Base-by-base conservation (phyloP, 495 filamentous ascomycete species). In the Chlorociboria aeruginascens region DNA sequence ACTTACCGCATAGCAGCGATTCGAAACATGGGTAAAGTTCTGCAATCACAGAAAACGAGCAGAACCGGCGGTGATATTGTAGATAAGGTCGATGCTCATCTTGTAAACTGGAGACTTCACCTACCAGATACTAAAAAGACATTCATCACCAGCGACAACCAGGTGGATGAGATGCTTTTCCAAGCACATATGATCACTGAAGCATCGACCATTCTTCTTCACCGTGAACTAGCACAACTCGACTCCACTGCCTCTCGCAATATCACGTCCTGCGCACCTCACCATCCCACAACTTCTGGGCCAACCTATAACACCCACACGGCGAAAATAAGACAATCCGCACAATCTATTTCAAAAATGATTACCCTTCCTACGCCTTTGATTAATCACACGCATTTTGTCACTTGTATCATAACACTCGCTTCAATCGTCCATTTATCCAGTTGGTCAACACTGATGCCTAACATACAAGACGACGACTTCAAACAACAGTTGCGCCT, bases 131-230 rank as follows among this genome's bases (percentile, higher is more conserved):
- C 71, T n/a, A 93, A 93, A 65, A 71, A 70, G 45, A 77, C 85
- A 49, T 73, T 87, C 32, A 66, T 90, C 46, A 74, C 74, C 34
- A 73, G 75, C 49, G 76, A 82, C 48, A 74, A 80, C 30, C 69
- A 79, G 32, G 72, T 89, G 8, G 88, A 95, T 57, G 86, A 93
- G 66, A 83, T 94, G 74, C 78, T 94, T 67, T 93, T 94, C 69
- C 87, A 94, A 59, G 87, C 87, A 9, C 83, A 83, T 46, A 88
- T 92, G 78, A 81, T 92, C 43, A 75, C 82, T 29, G 76, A 85
- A 59, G 81, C 77, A 64, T 68, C 68, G 51, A 74, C 74, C n/a
- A 83, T 89, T 50, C 74, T 85, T 54, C 76, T 90, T 35, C 83
- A 90, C 58, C 79, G 84, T 32, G 82, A 83, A 8, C 74, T 76